Percentiles rank a stretch among this genome's conserved stretches.
phyloP scores from a whole-genome alignment of 805 yeast species.

The Wickerhamomyces chaumierensis region DNA sequence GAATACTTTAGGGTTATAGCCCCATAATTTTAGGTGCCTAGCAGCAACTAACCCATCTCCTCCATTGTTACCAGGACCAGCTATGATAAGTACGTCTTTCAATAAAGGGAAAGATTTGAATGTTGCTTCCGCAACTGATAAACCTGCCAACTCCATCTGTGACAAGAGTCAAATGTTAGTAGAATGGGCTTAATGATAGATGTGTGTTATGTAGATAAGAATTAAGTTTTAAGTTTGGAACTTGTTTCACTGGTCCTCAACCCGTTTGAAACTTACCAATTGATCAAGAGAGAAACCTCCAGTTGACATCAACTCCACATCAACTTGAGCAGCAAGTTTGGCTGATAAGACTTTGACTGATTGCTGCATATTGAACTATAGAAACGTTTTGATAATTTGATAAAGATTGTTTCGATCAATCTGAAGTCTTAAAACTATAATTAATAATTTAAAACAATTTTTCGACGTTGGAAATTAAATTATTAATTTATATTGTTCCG shows the following conservation, averaged over 20 bases:
- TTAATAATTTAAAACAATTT: too few species aligned
- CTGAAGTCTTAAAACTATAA: too few species aligned
- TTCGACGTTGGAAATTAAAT: too few species aligned
- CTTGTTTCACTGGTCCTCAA: too few species aligned
- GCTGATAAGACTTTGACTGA: constrained; percentile 31
- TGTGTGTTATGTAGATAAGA: too few species aligned
- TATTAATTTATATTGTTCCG: too few species aligned
- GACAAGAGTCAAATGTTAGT: constrained; percentile 16
- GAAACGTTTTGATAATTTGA: too few species aligned
- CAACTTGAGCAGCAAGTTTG: constrained; percentile 61
- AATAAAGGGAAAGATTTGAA: constrained; percentile 47
- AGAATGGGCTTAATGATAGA: constrained; percentile 4
- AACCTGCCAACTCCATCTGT: constrained; percentile 91
- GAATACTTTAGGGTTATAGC: constrained; percentile 63
- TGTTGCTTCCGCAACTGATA: constrained; percentile 85
- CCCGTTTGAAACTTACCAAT: constrained; percentile 25
- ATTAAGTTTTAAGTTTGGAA: too few species aligned
- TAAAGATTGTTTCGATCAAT: too few species aligned
- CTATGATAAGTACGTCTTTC: constrained; percentile 52
- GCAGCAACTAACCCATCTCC: constrained; percentile 98
- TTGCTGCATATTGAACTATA: constrained; percentile 1
- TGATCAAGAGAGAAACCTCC: constrained; percentile 79
- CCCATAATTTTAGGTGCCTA: constrained; percentile 74
- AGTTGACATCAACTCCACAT: constrained; percentile 77
- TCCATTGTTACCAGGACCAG: constrained; percentile 94